Base-by-base conservation (phyloP, 495 filamentous ascomycete genomes). In the Podospora pseudoanserina region DNA sequence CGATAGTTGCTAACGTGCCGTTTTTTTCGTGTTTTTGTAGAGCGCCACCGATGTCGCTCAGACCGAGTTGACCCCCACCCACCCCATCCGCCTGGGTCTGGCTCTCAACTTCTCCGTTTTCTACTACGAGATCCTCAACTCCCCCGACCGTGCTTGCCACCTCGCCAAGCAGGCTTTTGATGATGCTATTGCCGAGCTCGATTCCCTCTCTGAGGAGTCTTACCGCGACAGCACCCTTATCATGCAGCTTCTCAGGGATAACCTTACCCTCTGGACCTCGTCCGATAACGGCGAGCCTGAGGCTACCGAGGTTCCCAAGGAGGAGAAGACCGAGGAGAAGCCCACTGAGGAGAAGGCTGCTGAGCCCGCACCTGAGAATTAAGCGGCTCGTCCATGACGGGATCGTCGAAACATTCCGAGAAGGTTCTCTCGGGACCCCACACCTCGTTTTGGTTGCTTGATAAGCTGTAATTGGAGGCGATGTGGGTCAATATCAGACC, bases 141-240 rank as follows among this genome's bases (percentile, higher is more conserved):
- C 95, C 23, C 95, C 95, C 68, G 95, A 99, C 81, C 94, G 96
- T 82, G 95, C 95, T 73, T 98, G 95, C 89, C 95, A 98, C 79
- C 91, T 99, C 70, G 95, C 95, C 81, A 99, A 99, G 90, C 93
- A 98, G 81, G 94, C 96, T 30, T 99, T 99, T 75, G 95, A 99
- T 80, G 95, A 99, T 83, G 95, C 95, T 71, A 99, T 99, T 86
- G 95, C 95, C 72, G 94, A 99, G 86, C 92, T 99, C 67, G 95
- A 99, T 79, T 98, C 95, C 76, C 85, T 99, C 66, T 96, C 92
- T 81, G 95, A 99, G 87, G 95, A 99, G 87, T 97, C 93, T 89
- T 99, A 99, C 91, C 98, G 98, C 88, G 95, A 99, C 85, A 97
- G 94, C 56, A 99, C 95, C 64, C 88, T 99, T 70, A 99, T 99